Evolutionary conservation across 2,329 filamentous ascomycete genomes (phyloP), one percentile per base, ranked within the genome.

Genomic region (Penicillium sclerotigenum): DNA sequence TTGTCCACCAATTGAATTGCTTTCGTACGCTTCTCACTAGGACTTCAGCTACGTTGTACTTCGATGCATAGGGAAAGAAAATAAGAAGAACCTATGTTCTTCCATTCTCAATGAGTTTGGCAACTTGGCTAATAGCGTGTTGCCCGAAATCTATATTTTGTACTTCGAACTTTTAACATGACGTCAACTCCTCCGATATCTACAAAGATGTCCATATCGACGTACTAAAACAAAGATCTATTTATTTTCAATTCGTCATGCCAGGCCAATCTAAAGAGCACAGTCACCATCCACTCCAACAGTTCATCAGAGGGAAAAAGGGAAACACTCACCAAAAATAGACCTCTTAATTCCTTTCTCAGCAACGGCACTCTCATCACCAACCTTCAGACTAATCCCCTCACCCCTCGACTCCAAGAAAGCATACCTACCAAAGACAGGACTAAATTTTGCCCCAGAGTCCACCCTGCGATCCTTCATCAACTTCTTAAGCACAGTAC

Each of bases 361-460:
- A 9, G 76, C 77, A 43, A 87, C 80, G 28, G 69, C 65, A 57
- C 87, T 79, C 43, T 80, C 73, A 69, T 88, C 81, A 1, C 85
- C 84, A 34, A 87, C 78, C 2, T 70, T 71, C 47, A 87, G 71
- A 45, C 66, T 63, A n/a, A 71, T 65, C 16, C 70, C 71, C 31
- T 68, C 67, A 11, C 68, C 71, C 20, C 63, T 67, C 18, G 62
- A 64, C 24, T 71, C 72, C 40, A 88, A 71, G 68, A 90, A 90
- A 0, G 81, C 86, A 73, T 91, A 91, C 42, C 87, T 79, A 10
- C 88, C 88, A 77, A 91, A 91, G 9, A 89, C 79, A 13, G 88
- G 87, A 57, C 81, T 83, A 69, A 83, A 90, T 68, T 84, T 88
- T 33, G 77, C 77, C 0, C 88, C 88, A n/a, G 69, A 60, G 67